A percentile compares a stretch with the other conserved stretches of the same genome.
Evolutionary conservation across 148 eudicot genomes (phyloP).

Genomic region (Fagopyrum tataricum): DNA sequence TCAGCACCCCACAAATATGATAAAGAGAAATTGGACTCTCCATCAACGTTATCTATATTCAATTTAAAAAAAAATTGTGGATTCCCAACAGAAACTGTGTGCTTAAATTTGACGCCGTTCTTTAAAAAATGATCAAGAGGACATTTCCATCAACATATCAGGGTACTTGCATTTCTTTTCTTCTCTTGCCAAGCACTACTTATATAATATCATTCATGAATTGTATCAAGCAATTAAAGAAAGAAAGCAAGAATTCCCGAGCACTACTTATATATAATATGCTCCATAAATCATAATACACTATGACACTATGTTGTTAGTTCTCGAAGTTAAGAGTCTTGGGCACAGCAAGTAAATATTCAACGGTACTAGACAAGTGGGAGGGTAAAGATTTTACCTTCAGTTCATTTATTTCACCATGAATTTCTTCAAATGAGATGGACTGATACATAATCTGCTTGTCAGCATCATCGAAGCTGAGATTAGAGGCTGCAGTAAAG

Average conservation of each 20-base stretch:
- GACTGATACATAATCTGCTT: conserved; percentile 54
- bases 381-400: conserved; percentile 37
- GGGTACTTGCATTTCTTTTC: neutral
- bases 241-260: neutral
- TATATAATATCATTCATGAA: neutral
- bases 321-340: neutral
- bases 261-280: neutral
- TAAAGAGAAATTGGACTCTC: neutral
- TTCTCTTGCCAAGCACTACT: neutral
- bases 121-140: neutral
- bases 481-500: conserved; percentile 66
- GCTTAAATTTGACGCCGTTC: no score
- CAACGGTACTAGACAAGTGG: neutral
- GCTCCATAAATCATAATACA: no score
- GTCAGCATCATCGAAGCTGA: conserved; percentile 56
- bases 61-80: no score
- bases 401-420: conserved; percentile 47
- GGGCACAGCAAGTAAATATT: neutral
- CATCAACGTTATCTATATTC: neutral
- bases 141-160: neutral
- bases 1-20: neutral
- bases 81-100: no score
- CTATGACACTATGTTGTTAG: neutral
- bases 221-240: no score
- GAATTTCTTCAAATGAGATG: conserved; percentile 66